Conservation (phyloP, 1,284 basidiomycete genomes). For the Sanghuangporus weigelae region DNA sequence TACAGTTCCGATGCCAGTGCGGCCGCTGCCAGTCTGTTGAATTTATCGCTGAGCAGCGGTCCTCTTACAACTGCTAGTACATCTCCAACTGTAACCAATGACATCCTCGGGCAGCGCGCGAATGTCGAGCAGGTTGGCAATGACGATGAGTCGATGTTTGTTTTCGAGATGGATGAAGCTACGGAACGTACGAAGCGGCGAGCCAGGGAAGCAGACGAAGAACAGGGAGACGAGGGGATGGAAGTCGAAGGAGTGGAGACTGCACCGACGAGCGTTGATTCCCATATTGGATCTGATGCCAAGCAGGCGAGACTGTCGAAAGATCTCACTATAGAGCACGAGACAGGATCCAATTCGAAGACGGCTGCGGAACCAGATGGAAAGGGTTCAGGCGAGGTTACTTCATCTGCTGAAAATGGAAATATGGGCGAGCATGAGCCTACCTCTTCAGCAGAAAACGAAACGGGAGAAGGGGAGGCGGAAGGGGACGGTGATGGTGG, state of each 20-base stretch:
- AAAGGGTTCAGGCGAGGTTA: background rate
- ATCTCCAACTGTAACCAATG: background rate
- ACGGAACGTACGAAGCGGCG: background rate
- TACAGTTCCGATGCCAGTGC: background rate
- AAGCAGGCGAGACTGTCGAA: background rate
- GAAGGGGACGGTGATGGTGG: slow-evolving; percentile 4
- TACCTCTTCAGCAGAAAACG: background rate
- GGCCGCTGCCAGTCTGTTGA: slow-evolving; percentile 3
- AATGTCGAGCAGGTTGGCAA: background rate
- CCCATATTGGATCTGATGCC: background rate
- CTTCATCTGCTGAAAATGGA: background rate
- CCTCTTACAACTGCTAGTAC: background rate
- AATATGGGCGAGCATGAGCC: background rate
- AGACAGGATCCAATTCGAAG: background rate
- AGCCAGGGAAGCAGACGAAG: background rate
- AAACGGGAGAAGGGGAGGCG: background rate
- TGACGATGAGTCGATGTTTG: background rate
- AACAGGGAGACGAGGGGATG: background rate
- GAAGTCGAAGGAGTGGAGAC: background rate
- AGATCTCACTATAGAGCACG: background rate
- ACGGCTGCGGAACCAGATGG: background rate
- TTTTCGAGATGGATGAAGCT: background rate
- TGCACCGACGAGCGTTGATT: slow-evolving; percentile 7
- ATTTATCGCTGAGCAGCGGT: background rate
- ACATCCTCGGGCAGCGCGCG: background rate